Conservation (phyloP, 257 asterid genomes). For the Anisodus tanguticus region DNA sequence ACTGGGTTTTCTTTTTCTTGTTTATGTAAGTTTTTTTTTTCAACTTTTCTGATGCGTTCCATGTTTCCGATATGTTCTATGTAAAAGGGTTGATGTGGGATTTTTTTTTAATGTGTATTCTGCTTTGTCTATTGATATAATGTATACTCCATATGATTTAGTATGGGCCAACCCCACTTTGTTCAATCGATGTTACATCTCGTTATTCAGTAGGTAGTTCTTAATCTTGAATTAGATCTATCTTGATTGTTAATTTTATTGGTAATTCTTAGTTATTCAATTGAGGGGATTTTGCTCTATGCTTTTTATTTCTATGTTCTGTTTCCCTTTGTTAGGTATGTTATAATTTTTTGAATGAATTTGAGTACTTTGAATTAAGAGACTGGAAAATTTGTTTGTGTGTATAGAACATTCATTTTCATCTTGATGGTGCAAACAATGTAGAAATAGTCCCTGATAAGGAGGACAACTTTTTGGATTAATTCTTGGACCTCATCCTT, state of each 20-base stretch:
- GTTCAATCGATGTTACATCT: background rate
- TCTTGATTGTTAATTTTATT: slow-evolving; percentile 25
- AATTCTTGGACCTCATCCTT: background rate
- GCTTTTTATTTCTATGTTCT: background rate
- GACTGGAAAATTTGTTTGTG: background rate
- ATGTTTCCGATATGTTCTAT: slow-evolving; percentile 22
- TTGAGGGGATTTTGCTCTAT: background rate
- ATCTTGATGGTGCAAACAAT: background rate
- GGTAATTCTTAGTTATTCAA: slow-evolving; percentile 14
- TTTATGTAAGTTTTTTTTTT: slow-evolving; percentile 31
- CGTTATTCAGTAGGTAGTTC: background rate
- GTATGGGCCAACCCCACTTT: slow-evolving; percentile 9
- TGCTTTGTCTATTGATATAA: background rate
- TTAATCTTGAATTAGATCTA: slow-evolving; percentile 24
- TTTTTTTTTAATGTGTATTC: background rate
- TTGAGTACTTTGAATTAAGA: background rate
- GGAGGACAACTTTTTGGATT: background rate
- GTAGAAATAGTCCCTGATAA: background rate
- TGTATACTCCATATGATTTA: background rate
- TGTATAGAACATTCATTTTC: background rate
- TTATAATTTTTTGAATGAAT: background rate
- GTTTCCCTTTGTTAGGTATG: background rate
- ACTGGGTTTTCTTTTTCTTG: slow-evolving; percentile 30
- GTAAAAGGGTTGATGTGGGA: background rate
- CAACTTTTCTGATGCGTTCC: background rate